These are phyloP conservation scores for Dendrocalamus latiflorus DNA, from an alignment of 202 grass and related monocot species.

Conservation along the genomic window DNA sequence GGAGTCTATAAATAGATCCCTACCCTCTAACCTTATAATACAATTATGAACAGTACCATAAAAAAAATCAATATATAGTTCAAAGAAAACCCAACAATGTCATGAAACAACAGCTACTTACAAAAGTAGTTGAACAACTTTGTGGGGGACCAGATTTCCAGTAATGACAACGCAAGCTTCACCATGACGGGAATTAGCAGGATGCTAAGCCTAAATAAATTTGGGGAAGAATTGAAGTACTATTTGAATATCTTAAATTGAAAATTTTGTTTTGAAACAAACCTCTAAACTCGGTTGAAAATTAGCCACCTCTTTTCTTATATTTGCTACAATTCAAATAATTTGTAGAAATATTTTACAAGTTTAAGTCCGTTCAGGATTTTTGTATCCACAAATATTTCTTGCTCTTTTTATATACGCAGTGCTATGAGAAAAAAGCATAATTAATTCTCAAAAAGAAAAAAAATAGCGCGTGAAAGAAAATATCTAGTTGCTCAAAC, in stretches of 20 bases:
- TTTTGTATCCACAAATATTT: not conserved
- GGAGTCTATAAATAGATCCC: too few species aligned
- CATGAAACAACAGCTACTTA: slow-evolving; percentile 24
- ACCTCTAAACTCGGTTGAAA: not conserved
- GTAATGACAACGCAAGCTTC: slow-evolving; percentile 13
- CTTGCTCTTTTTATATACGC: too few species aligned
- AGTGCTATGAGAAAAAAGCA: not conserved
- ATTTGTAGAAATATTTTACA: not conserved
- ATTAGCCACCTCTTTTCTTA: not conserved
- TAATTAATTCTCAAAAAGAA: not conserved
- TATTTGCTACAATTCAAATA: not conserved
- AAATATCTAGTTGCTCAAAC: slow-evolving; percentile 11
- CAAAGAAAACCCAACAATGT: too few species aligned
- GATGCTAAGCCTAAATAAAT: not conserved
- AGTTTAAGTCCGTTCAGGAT: not conserved
- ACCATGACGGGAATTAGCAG: not conserved
- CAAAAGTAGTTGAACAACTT: slow-evolving; percentile 41
- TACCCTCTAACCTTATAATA: too few species aligned
- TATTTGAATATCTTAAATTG: not conserved
- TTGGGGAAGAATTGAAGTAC: not conserved
- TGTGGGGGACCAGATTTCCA: slow-evolving; percentile 14
- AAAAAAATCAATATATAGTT: too few species aligned
- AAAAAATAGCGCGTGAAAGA: not conserved
- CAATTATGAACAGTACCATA: too few species aligned
- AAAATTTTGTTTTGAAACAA: not conserved